A percentile compares a stretch with the other conserved stretches of the same genome.
phyloP scores from a whole-genome alignment of 1,139 yeast species.

The Candida sp. region DNA sequence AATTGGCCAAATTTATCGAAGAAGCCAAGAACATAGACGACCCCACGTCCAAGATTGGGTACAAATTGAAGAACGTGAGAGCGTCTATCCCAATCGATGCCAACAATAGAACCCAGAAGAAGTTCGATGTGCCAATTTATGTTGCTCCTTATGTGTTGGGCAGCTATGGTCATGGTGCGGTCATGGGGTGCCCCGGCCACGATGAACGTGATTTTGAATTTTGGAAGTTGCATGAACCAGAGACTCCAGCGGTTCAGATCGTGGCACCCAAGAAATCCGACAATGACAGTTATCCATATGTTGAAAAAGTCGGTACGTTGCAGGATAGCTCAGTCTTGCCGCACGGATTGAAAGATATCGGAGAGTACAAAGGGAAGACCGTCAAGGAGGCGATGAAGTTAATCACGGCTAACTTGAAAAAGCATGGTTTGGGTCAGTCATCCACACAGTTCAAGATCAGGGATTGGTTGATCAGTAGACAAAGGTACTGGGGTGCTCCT shows the following conservation, averaged over 20 bases:
- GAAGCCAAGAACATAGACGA: conserved; percentile 44
- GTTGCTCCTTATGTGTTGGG: conserved; percentile 91
- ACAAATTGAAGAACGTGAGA: conserved; percentile 43
- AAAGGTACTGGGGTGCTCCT: conserved; percentile 99
- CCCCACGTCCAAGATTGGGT: conserved; percentile 67
- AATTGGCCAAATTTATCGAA: conserved; percentile 50
- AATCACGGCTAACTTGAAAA: conserved; percentile 48
- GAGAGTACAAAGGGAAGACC: conserved; percentile 54
- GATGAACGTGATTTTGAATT: conserved; percentile 83
- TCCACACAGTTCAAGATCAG: conserved; percentile 68
- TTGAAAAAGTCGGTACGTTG: conserved; percentile 56
- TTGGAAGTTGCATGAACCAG: conserved; percentile 69
- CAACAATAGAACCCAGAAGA: conserved; percentile 17
- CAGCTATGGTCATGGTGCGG: conserved; percentile 88
- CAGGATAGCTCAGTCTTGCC: conserved; percentile 32
- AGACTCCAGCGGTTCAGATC: conserved; percentile 39
- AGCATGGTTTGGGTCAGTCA: conserved; percentile 43
- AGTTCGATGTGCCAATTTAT: conserved; percentile 65
- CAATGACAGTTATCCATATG: conserved; percentile 41
- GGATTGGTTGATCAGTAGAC: conserved; percentile 96
- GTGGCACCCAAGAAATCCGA: conserved; percentile 42
- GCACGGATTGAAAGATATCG: conserved; percentile 40
- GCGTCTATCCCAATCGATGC: conserved; percentile 67
- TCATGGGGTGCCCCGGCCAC: conserved; percentile 98
- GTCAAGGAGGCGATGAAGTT: conserved; percentile 54